Evolutionary conservation across 176 grass and related monocot genomes (phyloP), one percentile per base, ranked within the genome.

Genomic region (Neostapfia colusana): DNA sequence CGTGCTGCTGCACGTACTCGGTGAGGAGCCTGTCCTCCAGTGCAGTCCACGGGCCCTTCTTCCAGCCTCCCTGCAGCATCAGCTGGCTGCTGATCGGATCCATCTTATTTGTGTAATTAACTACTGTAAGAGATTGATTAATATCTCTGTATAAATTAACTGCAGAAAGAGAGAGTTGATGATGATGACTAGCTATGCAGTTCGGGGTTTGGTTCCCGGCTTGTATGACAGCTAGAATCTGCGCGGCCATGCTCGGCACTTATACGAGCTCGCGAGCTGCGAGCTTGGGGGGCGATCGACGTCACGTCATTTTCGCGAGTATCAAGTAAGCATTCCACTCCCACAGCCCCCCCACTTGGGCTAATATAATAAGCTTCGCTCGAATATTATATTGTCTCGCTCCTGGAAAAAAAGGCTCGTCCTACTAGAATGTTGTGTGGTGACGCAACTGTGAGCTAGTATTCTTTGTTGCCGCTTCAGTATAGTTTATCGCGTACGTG

Each of bases 31-130:
- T 78, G 81, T 99, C 96, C 69, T 99, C 96, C 80, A 92, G 74
- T 10, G 89, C 80, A 56, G 92, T 92, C 96, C 96, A 99, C 1
- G 91, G 87, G 12, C 93, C 93, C 72, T 97, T 97, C 79, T 87
- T 88, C 93, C 93, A 97, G 5, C 50, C 82, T 36, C 80, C 79
- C 53, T 83, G 89, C 25, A 76, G 56, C 67, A 76, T 58, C 69
- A 80, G 69, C n/a, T n/a, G n/a, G 84, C 84, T 74, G 70, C 77
- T 85, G 51, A 85, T 61, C 12, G 53, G 42, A 34, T 83, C 81
- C 81, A 83, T 83, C 10, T 13, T 1, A 5, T 58, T 42, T 16
- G 48, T 31, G 49, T 23, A 42, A 9, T 59, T 49, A 27, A 16
- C 18, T 51, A 25, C 18, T 51, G 15, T 49, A 26, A 26, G 55